Conservation (phyloP, 345 rosid genomes). For the Rhodamnia argentea region DNA sequence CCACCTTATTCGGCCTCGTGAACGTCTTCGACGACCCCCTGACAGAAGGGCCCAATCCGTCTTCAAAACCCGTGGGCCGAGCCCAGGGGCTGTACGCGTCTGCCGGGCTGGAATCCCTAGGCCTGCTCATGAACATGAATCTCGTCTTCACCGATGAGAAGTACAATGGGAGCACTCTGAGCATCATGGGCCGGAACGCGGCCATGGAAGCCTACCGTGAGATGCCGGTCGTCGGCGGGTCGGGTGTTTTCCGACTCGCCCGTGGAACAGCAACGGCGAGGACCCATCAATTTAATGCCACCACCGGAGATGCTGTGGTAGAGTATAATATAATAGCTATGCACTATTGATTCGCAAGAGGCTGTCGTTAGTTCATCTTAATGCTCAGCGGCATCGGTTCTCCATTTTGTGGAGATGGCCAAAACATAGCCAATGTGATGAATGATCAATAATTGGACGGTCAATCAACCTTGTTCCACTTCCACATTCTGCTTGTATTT, state of each 20-base stretch:
- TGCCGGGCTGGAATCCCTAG: conserved; percentile 27
- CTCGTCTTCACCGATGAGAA: conserved; percentile 40
- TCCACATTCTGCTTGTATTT: background rate
- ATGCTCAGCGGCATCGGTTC: background rate
- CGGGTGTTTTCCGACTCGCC: conserved; percentile 48
- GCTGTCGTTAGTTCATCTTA: background rate
- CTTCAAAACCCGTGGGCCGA: conserved; percentile 51
- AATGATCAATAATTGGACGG: background rate
- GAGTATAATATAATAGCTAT: conserved; percentile 52
- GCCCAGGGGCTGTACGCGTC: conserved; percentile 60
- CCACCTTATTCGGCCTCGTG: conserved; percentile 32
- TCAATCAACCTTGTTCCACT: background rate
- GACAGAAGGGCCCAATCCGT: conserved; percentile 40
- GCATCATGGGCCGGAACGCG: conserved; percentile 36
- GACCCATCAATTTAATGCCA: conserved; percentile 26
- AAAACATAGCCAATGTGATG: background rate
- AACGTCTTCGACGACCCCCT: conserved; percentile 49
- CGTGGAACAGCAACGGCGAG: conserved; percentile 46
- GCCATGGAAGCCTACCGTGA: conserved; percentile 28
- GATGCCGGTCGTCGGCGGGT: conserved; percentile 59
- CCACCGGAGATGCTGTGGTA: conserved; percentile 41
- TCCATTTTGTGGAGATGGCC: background rate
- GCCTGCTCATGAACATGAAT: conserved; percentile 42
- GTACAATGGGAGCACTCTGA: conserved; percentile 57
- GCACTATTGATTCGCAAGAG: conserved; percentile 14